Percentiles rank a stretch among this genome's conserved stretches.
These are phyloP conservation scores for Neophaeococcomyces aloes DNA, from an alignment of 2,329 filamentous ascomycete genomes.

Conservation along the genomic window DNA sequence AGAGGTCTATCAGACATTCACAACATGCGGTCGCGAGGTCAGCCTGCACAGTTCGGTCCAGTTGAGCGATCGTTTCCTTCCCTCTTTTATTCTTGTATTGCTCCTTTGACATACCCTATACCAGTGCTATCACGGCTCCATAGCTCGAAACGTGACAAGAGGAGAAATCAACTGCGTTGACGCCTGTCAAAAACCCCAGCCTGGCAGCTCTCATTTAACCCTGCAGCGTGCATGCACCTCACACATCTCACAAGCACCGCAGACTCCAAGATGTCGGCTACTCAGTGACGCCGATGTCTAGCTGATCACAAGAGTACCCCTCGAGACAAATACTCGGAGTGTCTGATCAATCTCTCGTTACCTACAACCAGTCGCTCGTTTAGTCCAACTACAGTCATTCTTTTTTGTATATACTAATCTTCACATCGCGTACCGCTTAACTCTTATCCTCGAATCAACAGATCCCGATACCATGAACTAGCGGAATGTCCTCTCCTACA, in stretches of 20 bases:
- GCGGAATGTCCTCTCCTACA: slow-evolving; percentile 16
- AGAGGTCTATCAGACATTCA: slow-evolving; percentile 5
- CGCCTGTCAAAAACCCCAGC: not conserved
- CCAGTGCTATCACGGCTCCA: not conserved
- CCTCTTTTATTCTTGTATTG: not conserved
- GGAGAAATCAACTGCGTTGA: not conserved
- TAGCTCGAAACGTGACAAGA: not conserved
- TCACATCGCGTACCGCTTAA: not conserved
- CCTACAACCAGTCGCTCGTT: slow-evolving; percentile 6
- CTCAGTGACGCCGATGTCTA: slow-evolving; percentile 1
- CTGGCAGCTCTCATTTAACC: slow-evolving; percentile 15
- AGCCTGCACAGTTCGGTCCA: not conserved
- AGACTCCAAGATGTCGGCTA: slow-evolving; percentile 9
- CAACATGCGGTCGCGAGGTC: slow-evolving; percentile 1
- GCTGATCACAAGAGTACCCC: not conserved
- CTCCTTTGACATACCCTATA: not conserved
- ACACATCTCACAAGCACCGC: slow-evolving; percentile 11
- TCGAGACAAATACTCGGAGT: slow-evolving; percentile 3
- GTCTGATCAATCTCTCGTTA: not conserved
- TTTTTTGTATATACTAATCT: not conserved
- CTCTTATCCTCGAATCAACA: not conserved
- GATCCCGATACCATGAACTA: slow-evolving; percentile 2
- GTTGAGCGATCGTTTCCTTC: not conserved
- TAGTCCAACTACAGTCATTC: slow-evolving; percentile 7
- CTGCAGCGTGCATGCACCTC: slow-evolving; percentile 21